phyloP scores from a whole-genome alignment of 805 yeast genomes.

The Candida golubevii region DNA sequence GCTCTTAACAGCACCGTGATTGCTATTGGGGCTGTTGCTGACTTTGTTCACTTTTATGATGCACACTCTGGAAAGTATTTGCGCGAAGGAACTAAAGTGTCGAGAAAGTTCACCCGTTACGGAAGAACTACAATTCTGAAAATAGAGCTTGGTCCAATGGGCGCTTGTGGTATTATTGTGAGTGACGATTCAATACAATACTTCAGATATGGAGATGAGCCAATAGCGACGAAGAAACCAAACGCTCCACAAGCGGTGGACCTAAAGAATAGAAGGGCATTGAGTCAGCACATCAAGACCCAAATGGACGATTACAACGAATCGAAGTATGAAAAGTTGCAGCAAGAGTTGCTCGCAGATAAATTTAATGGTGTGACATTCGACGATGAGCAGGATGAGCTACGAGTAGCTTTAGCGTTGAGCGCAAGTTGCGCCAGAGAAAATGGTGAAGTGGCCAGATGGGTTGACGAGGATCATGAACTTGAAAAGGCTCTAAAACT shows the following conservation, averaged over 20 bases:
- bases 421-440: slow-evolving; percentile 14
- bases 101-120: slow-evolving; percentile 12
- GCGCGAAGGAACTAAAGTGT: slow-evolving; percentile 14
- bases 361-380: slow-evolving; percentile 44
- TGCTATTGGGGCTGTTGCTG: slow-evolving; percentile 19
- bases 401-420: slow-evolving; percentile 24
- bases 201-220: slow-evolving; percentile 15
- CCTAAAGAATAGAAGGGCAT: slow-evolving; percentile 8
- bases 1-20: slow-evolving; percentile 33
- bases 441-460: slow-evolving; percentile 3
- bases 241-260: slow-evolving; percentile 16
- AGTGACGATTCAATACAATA: slow-evolving; percentile 17
- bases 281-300: slow-evolving; percentile 24
- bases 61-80: slow-evolving; percentile 18
- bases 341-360: slow-evolving; percentile 28
- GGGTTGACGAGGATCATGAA: not conserved
- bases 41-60: slow-evolving; percentile 18
- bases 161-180: slow-evolving; percentile 15
- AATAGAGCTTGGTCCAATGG: slow-evolving; percentile 13
- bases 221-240: slow-evolving; percentile 10
- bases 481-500: slow-evolving; percentile 4
- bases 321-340: slow-evolving; percentile 20
- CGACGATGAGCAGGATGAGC: slow-evolving; percentile 25
- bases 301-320: slow-evolving; percentile 36
- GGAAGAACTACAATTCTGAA: slow-evolving; percentile 15